Conservation (phyloP, 2,329 filamentous ascomycete species). For the Stagonosporopsis vannaccii region DNA sequence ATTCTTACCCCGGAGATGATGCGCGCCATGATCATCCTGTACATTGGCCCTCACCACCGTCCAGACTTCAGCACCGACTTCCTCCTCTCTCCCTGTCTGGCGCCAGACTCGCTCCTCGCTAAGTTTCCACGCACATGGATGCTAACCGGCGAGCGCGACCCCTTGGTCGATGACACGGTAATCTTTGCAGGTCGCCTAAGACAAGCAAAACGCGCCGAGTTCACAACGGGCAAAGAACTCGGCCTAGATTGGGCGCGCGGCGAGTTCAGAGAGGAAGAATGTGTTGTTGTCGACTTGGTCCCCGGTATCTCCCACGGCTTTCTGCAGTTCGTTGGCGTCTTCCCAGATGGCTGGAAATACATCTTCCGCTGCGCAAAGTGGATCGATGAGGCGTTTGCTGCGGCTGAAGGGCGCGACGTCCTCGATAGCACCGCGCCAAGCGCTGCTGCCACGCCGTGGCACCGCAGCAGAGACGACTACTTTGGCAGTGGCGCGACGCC, state of each 20-base stretch:
- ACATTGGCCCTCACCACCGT: conserved; percentile 90
- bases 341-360: conserved; percentile 88
- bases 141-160: conserved; percentile 92
- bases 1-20: conserved; percentile 98
- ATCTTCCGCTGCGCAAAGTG: conserved; percentile 80
- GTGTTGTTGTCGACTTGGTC: conserved; percentile 82
- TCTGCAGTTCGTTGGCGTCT: conserved; percentile 86
- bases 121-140: conserved; percentile 96
- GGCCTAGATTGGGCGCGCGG: conserved; percentile 61
- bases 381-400: conserved; percentile 79
- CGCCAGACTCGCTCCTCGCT: conserved; percentile 81
- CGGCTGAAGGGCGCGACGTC: conserved; percentile 31
- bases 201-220: conserved; percentile 71
- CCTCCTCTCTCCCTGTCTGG: conserved; percentile 85
- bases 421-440: conserved; percentile 22
- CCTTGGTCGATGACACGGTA: conserved; percentile 94
- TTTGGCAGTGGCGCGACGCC: conserved; percentile 65
- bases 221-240: conserved; percentile 63
- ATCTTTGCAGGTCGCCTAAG: conserved; percentile 92
- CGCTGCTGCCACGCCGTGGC: conserved; percentile 21
- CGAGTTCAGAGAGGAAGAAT: conserved; percentile 73
- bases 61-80: conserved; percentile 94
- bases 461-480: conserved; percentile 77
- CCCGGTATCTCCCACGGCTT: conserved; percentile 94
- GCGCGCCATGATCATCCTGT: conserved; percentile 98